These are phyloP conservation scores for Paraconiothyrium brasiliense DNA, from an alignment of 2,329 filamentous ascomycete genomes.

Conservation along the genomic window DNA sequence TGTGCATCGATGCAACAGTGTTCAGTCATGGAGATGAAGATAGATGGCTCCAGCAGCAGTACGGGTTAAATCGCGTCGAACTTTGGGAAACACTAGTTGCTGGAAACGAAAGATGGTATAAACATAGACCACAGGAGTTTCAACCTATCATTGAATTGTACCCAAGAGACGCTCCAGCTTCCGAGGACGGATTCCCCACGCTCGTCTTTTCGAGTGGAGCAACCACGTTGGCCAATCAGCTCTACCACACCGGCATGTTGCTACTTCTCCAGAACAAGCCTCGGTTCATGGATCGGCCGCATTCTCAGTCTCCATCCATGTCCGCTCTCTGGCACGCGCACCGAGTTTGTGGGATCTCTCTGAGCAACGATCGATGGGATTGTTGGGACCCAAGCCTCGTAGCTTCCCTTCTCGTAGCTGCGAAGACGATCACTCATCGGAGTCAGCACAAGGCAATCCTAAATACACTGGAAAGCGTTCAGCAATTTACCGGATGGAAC, in stretches of 20 bases:
- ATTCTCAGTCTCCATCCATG: conserved; percentile 42
- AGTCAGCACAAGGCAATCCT: conserved; percentile 58
- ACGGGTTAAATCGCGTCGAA: conserved; percentile 30
- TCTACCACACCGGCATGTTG: conserved; percentile 66
- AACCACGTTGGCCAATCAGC: conserved; percentile 60
- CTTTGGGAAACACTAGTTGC: conserved; percentile 31
- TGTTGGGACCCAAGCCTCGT: conserved; percentile 62
- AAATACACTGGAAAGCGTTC: conserved; percentile 51
- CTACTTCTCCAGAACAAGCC: conserved; percentile 63
- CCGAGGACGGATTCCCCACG: conserved; percentile 48
- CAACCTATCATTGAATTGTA: conserved; percentile 47
- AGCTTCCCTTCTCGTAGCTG: conserved; percentile 57
- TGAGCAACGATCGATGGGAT: conserved; percentile 57
- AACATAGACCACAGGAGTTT: conserved; percentile 29
- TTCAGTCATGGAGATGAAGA: conserved; percentile 35
- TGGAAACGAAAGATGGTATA: conserved; percentile 32
- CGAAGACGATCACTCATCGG: conserved; percentile 59
- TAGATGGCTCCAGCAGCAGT: conserved; percentile 28
- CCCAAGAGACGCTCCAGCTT: conserved; percentile 27
- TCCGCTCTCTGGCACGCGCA: conserved; percentile 62
- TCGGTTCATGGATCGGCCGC: conserved; percentile 50
- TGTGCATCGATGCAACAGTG: conserved; percentile 33
- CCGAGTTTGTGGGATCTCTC: conserved; percentile 60
- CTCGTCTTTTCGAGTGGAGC: conserved; percentile 59
- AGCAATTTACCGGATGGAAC: conserved; percentile 56